Base-by-base conservation (phyloP, 805 yeast species). In the Clavispora santaluciae region DNA sequence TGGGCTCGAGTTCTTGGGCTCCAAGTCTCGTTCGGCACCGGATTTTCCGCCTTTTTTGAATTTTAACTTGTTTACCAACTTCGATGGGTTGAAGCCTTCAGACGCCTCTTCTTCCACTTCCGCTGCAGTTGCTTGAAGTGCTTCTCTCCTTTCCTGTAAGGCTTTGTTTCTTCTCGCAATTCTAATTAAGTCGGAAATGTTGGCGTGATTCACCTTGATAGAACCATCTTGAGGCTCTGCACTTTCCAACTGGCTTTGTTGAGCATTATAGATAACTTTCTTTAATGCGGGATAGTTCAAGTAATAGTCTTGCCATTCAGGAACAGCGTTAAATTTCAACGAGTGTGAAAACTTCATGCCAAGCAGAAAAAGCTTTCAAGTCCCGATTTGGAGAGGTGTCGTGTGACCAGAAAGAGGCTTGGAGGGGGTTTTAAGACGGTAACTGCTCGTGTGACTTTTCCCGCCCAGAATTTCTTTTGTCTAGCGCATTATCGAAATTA, bases 231-330 rank as follows among this genome's bases (percentile, higher is more conserved):
- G 49, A n/a, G 64, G 61, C 21, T 45, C 53, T 28, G 33, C 45
- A 28, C 36, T 45, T 29, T 50, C 51, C 17, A 62, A 41, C 44
- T 66, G 70, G 25, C 58, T 60, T 41, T 64, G 64, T 42, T 79
- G 83, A 26, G 81, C 64, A 45, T 69, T 63, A 53, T 81, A 81
- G 25, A 80, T 73, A 22, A 69, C 53, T 51, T 79, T 78, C 53
- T 81, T 81, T 48, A 81, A 59, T 9, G 70, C 69, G 6, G 73
- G 64, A 46, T 73, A 73, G 42, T 69, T 63, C 45, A 73, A 51
- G 45, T 73, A 73, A 35, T 59, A 49, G 39, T 72, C 77, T 46
- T 63, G 64, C 77, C 78, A 73, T 52, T 73, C 79, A 5, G 79
- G 79, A 25, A 73, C 79, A n/a, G 74, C 71, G 48, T 73, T 73